phyloP scores from a whole-genome alignment of 1,139 yeast genomes.

The Candida frijolesensis region DNA sequence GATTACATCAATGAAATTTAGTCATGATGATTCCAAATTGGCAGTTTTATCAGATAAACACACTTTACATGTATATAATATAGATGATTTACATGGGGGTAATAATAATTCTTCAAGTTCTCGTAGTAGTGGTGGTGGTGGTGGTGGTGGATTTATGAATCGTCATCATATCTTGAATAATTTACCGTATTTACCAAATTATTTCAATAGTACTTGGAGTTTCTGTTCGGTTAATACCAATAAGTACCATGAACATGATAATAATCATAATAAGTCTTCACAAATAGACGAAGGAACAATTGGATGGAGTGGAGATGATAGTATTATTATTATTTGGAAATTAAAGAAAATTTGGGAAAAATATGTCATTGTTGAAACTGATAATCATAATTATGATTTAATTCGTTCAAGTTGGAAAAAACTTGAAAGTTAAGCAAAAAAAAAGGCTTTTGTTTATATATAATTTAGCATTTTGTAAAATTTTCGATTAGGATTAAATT shows the following conservation, averaged over 20 bases:
- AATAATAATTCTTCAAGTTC: neutral
- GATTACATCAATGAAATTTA: conserved; percentile 81
- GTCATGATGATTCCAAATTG: conserved; percentile 70
- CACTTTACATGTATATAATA: conserved; percentile 81
- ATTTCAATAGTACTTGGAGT: conserved; percentile 88
- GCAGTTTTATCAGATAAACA: conserved; percentile 89
- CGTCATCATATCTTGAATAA: conserved; percentile 69
- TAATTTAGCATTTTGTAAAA: too few relatives aligned
- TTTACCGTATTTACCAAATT: conserved; percentile 59
- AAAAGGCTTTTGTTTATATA: too few relatives aligned
- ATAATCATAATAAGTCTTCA: conserved; percentile 24
- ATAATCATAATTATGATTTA: conserved; percentile 7
- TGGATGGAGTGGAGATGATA: conserved; percentile 78
- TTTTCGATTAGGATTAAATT: too few relatives aligned
- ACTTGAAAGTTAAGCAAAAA: conserved; percentile 32
- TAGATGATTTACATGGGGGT: conserved; percentile 19
- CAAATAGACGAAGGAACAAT: conserved; percentile 61
- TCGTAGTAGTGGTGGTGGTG: conserved; percentile 1
- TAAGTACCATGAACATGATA: conserved; percentile 36
- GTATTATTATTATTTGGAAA: conserved; percentile 73
- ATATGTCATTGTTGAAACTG: conserved; percentile 60
- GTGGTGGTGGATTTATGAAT: conserved; percentile 29
- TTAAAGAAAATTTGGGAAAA: conserved; percentile 80
- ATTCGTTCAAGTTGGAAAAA: conserved; percentile 76
- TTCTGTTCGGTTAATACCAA: conserved; percentile 77